Base-by-base conservation (phyloP, 2,329 filamentous ascomycete genomes). In the Camillea tinctor region DNA sequence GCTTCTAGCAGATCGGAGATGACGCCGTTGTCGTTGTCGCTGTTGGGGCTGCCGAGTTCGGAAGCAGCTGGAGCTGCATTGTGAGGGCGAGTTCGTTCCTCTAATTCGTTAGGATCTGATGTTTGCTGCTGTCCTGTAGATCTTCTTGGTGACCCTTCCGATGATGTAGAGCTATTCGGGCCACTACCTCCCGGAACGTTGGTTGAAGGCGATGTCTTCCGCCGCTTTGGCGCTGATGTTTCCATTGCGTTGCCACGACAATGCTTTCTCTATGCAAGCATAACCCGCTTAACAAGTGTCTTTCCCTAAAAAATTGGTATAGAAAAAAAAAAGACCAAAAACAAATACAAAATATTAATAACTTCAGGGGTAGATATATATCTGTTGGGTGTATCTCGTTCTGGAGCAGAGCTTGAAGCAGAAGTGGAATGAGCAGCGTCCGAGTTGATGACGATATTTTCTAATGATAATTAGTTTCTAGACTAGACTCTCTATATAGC, bases 181-280 rank as follows among this genome's bases (percentile, higher is more conserved):
- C 30, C 59, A 60, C 40, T 59, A 60, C 69, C 64, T 64, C 79
- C 70, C 21, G 77, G 69, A 54, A 80, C 69, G 7, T 78, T 79
- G 22, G 77, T 79, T 21, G 79, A 80, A 19, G 85, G 83, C 61
- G 86, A 88, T 21, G 80, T 86, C 71, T 86, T 87, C 69, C 86
- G 83, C 70, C 86, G 80, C 74, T 91, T 90, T 4, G 84, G 78
- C 52, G 86, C 83, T 23, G 86, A 85, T 58, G 80, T 77, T 64
- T 86, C 83, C 81, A 84, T 83, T 17, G 54, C 57, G 24, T 56
- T 21, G 51, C 20, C 22, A 54, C 19, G 3, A 44, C 36, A n/a
- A 44, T 44, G 13, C 36, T n/a, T 15, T 44, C 36, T 44, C 36
- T 44, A 44, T 44, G 11, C 17, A 3, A 3, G 36, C 36, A 44